Percentiles rank a stretch among this genome's conserved stretches.
phyloP scores from a whole-genome alignment of 179 eudicot genomes.

The Gypsophila paniculata region DNA sequence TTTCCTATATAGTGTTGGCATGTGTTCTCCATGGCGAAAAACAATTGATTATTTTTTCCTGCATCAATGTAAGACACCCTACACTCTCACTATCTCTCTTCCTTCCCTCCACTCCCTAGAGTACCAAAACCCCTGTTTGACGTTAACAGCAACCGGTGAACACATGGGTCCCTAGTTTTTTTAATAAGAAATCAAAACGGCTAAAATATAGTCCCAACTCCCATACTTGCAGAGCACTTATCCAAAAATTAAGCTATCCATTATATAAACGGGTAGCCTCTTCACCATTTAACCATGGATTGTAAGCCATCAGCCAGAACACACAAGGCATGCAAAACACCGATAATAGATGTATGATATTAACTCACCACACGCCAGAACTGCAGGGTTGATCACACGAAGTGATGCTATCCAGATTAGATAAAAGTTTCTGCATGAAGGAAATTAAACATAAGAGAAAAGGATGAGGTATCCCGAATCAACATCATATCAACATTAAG shows the following conservation, averaged over 20 bases:
- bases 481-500: background rate
- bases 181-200: background rate
- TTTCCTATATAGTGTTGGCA: background rate
- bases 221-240: background rate
- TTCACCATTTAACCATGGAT: conserved; percentile 9
- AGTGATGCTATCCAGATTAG: conserved; percentile 60
- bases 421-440: conserved; percentile 58
- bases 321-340: conserved; percentile 15
- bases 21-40: conserved; percentile 1
- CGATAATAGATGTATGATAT: conserved; percentile 11
- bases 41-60: background rate
- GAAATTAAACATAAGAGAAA: conserved; percentile 11
- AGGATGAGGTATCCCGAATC: background rate
- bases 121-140: background rate
- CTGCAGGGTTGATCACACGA: conserved; percentile 76
- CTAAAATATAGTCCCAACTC: background rate
- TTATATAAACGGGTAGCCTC: background rate
- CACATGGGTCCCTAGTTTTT: background rate
- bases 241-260: background rate
- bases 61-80: background rate
- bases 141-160: conserved; percentile 3
- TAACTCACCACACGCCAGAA: conserved; percentile 67
- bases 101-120: background rate
- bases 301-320: conserved; percentile 4
- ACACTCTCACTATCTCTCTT: background rate